Evolutionary conservation across 2,329 filamentous ascomycete species (phyloP), one percentile per base, ranked within the genome.

Genomic region (Penicillium capsulatum): DNA sequence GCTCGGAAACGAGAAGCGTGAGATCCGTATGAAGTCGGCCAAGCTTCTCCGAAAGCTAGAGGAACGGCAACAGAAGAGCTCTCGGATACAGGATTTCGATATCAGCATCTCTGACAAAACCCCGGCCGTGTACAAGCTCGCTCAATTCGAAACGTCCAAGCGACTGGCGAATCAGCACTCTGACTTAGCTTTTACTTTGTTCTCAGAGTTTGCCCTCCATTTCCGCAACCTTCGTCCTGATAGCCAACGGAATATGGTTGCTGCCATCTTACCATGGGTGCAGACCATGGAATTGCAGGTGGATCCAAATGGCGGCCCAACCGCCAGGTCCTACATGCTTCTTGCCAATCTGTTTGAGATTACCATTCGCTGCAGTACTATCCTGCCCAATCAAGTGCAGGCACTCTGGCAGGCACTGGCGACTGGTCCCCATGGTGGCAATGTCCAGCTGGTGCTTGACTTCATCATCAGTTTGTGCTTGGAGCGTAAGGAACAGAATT

Each of bases 51-150:
- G 89, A 28, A 81, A 81, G 0, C 71, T 97, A 1, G 92, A 97
- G 64, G 81, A 89, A 50, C 80, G 87, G 16, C 86, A 92, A 50
- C 79, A 83, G 48, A 84, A 86, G 50, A 92, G 81, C 49, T 95
- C 91, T 1, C 94, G 94, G 59, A 81, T 98, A 5, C 88, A 95
- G 60, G 92, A 98, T 61, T 94, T 96, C 43, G 92, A 98, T 57
- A 97, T 98, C 55, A 96, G 90, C 61, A 92, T 98, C 42, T 94
- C 91, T 0, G 94, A 98, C 67, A 97, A 96, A 67, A 98, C 94
- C 0, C 94, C 94, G 51, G 90, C 91, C 0, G 91, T 98, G 2
- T 98, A 97, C 68, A 98, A 98, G 67, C 74, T 94, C 31, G 92
- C 94, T 0, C 92, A 98, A 59, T 97, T 96, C 51, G 91, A 97